Base-by-base conservation (phyloP, 1,284 basidiomycete species). In the Afroboletus lepidellus region DNA sequence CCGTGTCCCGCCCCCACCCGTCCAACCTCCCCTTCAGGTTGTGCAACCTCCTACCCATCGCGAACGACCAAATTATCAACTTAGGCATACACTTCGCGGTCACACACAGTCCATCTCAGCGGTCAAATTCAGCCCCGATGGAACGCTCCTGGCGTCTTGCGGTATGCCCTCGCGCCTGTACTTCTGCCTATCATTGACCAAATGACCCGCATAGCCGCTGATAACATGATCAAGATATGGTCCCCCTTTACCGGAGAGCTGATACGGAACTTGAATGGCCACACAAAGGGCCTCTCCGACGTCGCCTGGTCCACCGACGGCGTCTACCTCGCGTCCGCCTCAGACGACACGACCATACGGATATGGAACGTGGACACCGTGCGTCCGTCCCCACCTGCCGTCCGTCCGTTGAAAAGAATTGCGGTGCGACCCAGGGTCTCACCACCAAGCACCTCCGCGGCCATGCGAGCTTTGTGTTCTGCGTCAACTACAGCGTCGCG, bases 381-480 rank as follows among this genome's bases (percentile, higher is more conserved):
- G 64, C 58, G 84, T 78, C 21, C 46, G 21, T 38, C 34, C 27
- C 47, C 33, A 29, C 30, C 3, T 21, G 15, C 39, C 34, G 5
- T 11, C n/a, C 3, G 16, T 52, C 29, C 18, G 36, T 24, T 53
- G 48, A 47, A 30, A 45, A 9, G 37, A 46, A 41, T 47, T 25
- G 21, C 30, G 46, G 5, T 30, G 30, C 38, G 46, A 54, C 51
- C 52, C 56, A 92, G 89, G 88, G 87, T 8, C 60, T 84, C 42
- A 83, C 82, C 1, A 78, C 77, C 25, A 87, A 87, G 63, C 74
- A 76, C 5, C 74, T 96, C 9, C 81, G 80, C 55, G 92, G 90
- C 0, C 96, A 99, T 64, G 83, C 90, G 2, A 93, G 87, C 59
- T 92, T 85, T 66, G 92, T 98, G 0, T 92, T 98, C 59, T 94